These are phyloP conservation scores for Emericellopsis terricola DNA, from an alignment of 495 filamentous ascomycete genomes.

Conservation along the genomic window DNA sequence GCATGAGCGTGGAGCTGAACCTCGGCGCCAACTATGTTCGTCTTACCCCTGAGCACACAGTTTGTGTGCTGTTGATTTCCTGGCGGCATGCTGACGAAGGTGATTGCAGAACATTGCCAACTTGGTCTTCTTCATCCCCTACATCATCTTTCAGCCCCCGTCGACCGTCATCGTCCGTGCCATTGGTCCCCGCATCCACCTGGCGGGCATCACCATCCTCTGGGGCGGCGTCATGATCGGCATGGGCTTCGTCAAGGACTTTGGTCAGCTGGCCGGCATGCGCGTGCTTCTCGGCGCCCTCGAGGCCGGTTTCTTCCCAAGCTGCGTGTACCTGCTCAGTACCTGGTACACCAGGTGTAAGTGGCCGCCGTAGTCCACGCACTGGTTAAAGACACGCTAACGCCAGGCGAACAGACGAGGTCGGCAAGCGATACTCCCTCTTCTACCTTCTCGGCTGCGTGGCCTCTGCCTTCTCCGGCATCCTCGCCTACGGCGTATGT, in stretches of 20 bases:
- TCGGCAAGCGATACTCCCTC: slow-evolving; percentile 42
- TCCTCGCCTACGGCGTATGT: slow-evolving; percentile 39
- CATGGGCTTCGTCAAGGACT: slow-evolving; percentile 39
- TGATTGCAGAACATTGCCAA: slow-evolving; percentile 4
- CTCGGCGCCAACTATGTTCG: too few relatives aligned
- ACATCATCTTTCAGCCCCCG: slow-evolving; percentile 44
- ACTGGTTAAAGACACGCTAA: background rate
- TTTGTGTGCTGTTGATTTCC: too few relatives aligned
- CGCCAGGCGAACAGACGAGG: slow-evolving; percentile 23
- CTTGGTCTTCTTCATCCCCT: slow-evolving; percentile 49
- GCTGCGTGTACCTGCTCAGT: slow-evolving; percentile 41
- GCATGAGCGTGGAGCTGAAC: slow-evolving; percentile 34
- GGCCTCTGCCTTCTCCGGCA: slow-evolving; percentile 41
- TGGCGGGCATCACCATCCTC: slow-evolving; percentile 33
- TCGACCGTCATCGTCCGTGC: slow-evolving; percentile 37
- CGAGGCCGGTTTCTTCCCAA: slow-evolving; percentile 49
- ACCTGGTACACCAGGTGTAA: slow-evolving; percentile 45
- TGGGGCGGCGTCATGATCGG: slow-evolving; percentile 37
- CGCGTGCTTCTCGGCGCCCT: slow-evolving; percentile 43
- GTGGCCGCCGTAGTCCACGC: background rate
- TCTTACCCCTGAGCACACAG: too few relatives aligned
- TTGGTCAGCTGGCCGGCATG: slow-evolving; percentile 29
- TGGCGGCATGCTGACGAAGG: too few relatives aligned
- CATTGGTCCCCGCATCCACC: slow-evolving; percentile 38
- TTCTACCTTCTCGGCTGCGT: slow-evolving; percentile 49